Evolutionary conservation across 2,329 filamentous ascomycete species (phyloP), one percentile per base, ranked within the genome.

Genomic region (Pseudocercospora pini-densiflorae): DNA sequence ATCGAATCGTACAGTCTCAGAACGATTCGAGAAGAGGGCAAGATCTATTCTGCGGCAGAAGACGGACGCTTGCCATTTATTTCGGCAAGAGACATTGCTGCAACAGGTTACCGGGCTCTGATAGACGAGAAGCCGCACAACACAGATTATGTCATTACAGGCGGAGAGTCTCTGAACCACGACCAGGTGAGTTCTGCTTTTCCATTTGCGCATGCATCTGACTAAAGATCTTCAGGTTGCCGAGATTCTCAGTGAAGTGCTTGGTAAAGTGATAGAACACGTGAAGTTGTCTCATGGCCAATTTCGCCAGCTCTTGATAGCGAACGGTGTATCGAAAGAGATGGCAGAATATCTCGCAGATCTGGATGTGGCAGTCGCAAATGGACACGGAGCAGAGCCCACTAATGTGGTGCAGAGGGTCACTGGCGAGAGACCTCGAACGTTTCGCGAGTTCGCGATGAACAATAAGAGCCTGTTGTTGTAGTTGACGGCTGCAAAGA

Each of bases 61-160:
- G 67, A 78, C 7, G 84, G 83, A 23, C 80, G 77, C 67, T 75
- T 85, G n/a, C 81, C 82, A 0, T 85, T 82, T 72, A 76, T 86
- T 5, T 80, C 80, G 14, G 79, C 79, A 5, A 73, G 79, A 29
- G 84, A 86, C 63, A 83, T 86, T 59, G 83, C 83, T 0, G 79
- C 78, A 3, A 80, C 83, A 1, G 83, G 80, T 1, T 78, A 79
- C 63, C 71, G 76, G 49, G 77, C 79, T 1, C 73, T 86, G 49
- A 81, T 78, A 7, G 76, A 79, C 19, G 63, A 75, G 27, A 73
- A 78, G 10, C 67, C 80, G 3, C 79, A 80, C 14, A 83, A 84
- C 65, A 79, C 74, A 0, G 81, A 85, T 33, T 72, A 79, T 62
- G 49, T 74, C 4, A 65, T 80, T 23, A 69, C 79, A 19, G 79